Percentiles rank a stretch among this genome's conserved stretches.
These are phyloP conservation scores for Leccinum rimulosum DNA, from an alignment of 768 basidiomycete genomes.

Conservation along the genomic window DNA sequence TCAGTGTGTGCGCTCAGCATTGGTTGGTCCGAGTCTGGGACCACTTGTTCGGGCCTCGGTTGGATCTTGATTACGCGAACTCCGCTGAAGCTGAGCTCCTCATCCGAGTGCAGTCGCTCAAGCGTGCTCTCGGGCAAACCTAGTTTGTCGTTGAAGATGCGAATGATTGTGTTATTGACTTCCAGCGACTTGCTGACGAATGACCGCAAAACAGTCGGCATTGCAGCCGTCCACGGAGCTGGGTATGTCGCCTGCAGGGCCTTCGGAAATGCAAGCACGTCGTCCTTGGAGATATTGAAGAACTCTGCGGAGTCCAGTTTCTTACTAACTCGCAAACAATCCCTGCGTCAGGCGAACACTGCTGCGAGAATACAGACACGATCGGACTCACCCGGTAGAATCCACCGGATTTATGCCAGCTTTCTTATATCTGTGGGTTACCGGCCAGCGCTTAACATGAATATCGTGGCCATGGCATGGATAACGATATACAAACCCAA, in stretches of 20 bases:
- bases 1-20: constrained; percentile 27
- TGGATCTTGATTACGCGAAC: constrained; percentile 52
- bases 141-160: constrained; percentile 22
- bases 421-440: too few species aligned
- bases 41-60: constrained; percentile 21
- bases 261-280: constrained; percentile 57
- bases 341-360: background rate
- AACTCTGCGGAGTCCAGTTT: constrained; percentile 55
- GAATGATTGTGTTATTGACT: constrained; percentile 51
- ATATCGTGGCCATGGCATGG: too few species aligned
- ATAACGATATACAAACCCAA: too few species aligned
- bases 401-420: background rate
- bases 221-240: constrained; percentile 44
- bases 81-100: constrained; percentile 56
- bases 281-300: constrained; percentile 68
- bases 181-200: constrained; percentile 58
- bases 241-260: constrained; percentile 58
- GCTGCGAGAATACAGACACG: background rate
- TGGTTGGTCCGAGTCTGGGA: constrained; percentile 17
- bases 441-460: too few species aligned
- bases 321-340: background rate
- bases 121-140: constrained; percentile 49
- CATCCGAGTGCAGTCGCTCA: constrained; percentile 37
- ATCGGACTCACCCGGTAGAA: constrained; percentile 33
- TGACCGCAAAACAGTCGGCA: constrained; percentile 46